Base-by-base conservation (phyloP, 306 rosid genomes). In the Rosa rugosa region DNA sequence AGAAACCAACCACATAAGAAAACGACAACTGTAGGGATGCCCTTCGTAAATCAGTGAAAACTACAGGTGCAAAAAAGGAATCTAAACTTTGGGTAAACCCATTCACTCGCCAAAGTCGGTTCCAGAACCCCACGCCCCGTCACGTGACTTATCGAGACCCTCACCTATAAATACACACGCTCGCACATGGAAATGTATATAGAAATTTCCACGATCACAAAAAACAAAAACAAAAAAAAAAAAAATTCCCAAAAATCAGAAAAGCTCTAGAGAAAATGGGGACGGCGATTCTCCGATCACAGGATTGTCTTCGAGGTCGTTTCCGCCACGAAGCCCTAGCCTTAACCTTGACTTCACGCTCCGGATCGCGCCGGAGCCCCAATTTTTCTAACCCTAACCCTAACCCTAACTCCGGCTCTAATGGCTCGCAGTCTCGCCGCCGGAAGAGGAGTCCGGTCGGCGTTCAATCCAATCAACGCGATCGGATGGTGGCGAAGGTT, bases 391-490 rank as follows among this genome's bases (percentile, higher is more conserved):
- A n/a, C 41, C 36, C 49, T 4, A 77, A n/a, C 41, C 36, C 49
- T 4, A 46, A 23, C 76, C 44, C 75, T 40, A 31, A 16, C 14
- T 31, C 36, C 36, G 36, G 23, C 59, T 47, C 51, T 12, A 16
- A 62, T n/a, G 73, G 10, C 36, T 10, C 60, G 27, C 82, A 67
- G 11, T 87, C 72, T 17, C 86, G 91, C 53, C 91, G 91, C 38
- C 87, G 97, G 12, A 86, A 80, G 85, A 80, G 91, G 57, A 84
- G 88, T 81, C 87, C 90, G 75, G 78, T 64, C 20, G 36, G 74
- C 66, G 54, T 50, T 42, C 82, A 40, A 36, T 31, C 86, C 10
- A 69, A 65, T 6, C 78, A 22, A 11, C 79, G 79, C 71, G 82
- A 73, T 34, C 69, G 80, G 13, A 11, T 36, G 77, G 82, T 31